phyloP scores from a whole-genome alignment of 176 grass and related monocot genomes.

The Echinochloa phyllopogon region DNA sequence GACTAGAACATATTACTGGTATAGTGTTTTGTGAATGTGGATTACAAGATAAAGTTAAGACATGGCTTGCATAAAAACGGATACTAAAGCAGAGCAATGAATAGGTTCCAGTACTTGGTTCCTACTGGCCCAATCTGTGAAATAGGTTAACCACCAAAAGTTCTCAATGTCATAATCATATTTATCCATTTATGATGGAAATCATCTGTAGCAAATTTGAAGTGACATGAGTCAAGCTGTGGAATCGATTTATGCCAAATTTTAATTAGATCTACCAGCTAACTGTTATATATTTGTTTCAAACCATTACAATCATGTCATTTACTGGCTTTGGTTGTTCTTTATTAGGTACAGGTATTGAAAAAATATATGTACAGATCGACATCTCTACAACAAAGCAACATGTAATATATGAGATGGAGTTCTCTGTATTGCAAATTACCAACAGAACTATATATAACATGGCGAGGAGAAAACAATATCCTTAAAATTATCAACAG shows the following conservation, averaged over 20 bases:
- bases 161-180: slow-evolving; percentile 3
- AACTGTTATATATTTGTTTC: not conserved
- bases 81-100: not conserved
- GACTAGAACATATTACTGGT: not conserved
- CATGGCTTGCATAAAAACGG: not conserved
- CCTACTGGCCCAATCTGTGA: not conserved
- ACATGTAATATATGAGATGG: not conserved
- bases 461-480: not conserved
- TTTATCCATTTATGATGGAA: slow-evolving; percentile 22
- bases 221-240: not conserved
- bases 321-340: not conserved
- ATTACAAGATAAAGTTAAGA: not conserved
- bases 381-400: not conserved
- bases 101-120: not conserved
- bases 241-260: not conserved
- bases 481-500: not conserved
- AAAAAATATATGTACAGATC: not conserved
- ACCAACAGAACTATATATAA: slow-evolving; percentile 16
- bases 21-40: not conserved
- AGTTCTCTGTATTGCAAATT: slow-evolving; percentile 15
- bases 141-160: not conserved
- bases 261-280: slow-evolving; percentile 11
- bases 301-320: not conserved
- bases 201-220: not conserved
- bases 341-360: not conserved